Evolutionary conservation across 75 land plant genomes (phyloP).

Genomic region (Cunninghamia lanceolata): DNA sequence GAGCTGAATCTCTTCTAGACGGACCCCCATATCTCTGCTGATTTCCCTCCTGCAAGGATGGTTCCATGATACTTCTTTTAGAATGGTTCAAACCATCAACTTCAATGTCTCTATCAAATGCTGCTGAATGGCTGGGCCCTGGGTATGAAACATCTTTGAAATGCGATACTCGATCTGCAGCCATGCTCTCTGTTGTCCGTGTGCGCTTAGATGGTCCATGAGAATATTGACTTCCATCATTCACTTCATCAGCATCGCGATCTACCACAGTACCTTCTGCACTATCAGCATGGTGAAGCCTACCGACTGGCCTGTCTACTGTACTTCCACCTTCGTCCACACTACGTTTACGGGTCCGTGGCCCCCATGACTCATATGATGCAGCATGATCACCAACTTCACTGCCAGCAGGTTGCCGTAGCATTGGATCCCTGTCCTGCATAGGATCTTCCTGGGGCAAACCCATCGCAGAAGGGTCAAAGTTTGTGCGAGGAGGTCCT

Average conservation of each 20-base stretch:
- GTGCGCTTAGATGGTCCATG: conserved; percentile 74
- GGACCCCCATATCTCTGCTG: conserved; percentile 24
- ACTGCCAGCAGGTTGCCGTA: conserved; percentile 79
- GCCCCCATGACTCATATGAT: conserved; percentile 89
- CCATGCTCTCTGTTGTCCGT: conserved; percentile 48
- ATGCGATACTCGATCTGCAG: conserved; percentile 29
- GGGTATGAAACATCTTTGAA: conserved; percentile 50
- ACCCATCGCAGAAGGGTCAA: conserved; percentile 23
- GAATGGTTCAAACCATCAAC: conserved; percentile 16
- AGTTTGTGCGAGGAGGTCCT: conserved; percentile 46
- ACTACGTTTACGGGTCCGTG: conserved; percentile 59
- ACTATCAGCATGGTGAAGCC: conserved; percentile 73
- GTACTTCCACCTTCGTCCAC: conserved; percentile 81
- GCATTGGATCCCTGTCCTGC: conserved; percentile 49
- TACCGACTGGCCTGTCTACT: conserved; percentile 47
- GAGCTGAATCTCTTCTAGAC: conserved; percentile 56
- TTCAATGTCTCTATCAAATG: conserved; percentile 38
- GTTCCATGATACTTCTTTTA: conserved; percentile 28
- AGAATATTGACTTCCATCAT: conserved; percentile 53
- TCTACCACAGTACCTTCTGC: conserved; percentile 83
- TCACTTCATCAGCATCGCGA: conserved; percentile 70
- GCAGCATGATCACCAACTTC: conserved; percentile 93
- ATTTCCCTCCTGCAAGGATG: conserved; percentile 39
- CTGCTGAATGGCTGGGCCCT: conserved; percentile 52
- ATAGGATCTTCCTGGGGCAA: conserved; percentile 33